These are phyloP conservation scores for Leucogyrophana mollusca DNA, from an alignment of 768 basidiomycete species.

Conservation along the genomic window DNA sequence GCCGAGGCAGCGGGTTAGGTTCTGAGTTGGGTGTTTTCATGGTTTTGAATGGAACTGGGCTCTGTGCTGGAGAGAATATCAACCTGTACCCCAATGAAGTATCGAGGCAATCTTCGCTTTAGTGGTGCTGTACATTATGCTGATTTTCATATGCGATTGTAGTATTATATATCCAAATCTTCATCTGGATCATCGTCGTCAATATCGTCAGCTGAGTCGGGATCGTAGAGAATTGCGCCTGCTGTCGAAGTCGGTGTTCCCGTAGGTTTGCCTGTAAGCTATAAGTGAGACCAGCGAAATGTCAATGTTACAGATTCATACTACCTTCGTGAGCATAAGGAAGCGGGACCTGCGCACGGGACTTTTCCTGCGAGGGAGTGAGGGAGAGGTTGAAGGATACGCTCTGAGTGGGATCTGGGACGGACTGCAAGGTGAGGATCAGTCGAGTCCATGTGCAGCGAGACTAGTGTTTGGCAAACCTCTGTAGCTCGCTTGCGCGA, in stretches of 20 bases:
- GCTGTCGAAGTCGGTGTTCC: constrained; percentile 14
- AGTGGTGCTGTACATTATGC: too few species aligned
- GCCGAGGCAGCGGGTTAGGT: too few species aligned
- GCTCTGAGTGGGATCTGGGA: constrained; percentile 62
- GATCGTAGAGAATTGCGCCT: constrained; percentile 79
- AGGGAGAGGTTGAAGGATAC: constrained; percentile 88
- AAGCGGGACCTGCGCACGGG: constrained; percentile 78
- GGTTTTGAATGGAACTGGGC: too few species aligned
- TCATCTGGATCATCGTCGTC: constrained; percentile 97
- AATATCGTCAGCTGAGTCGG: constrained; percentile 91
- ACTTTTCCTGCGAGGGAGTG: constrained; percentile 77
- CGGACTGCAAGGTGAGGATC: constrained; percentile 22
- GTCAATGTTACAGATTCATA: constrained; percentile 3
- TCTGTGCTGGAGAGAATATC: too few species aligned
- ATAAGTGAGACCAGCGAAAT: constrained; percentile 3
- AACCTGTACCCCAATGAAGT: too few species aligned
- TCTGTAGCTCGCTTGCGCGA: constrained; percentile 30
- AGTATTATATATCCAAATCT: constrained; percentile 74
- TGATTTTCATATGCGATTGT: too few species aligned
- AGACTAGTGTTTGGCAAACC: constrained; percentile 29
- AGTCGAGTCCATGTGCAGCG: constrained; percentile 1
- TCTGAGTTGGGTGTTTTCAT: too few species aligned
- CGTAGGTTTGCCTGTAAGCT: constrained; percentile 34
- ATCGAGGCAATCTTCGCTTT: too few species aligned
- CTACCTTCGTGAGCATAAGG: constrained; percentile 89